Evolutionary conservation across 192 early-diverging fungal species (phyloP).

Genomic region (Coemansia furcata): DNA sequence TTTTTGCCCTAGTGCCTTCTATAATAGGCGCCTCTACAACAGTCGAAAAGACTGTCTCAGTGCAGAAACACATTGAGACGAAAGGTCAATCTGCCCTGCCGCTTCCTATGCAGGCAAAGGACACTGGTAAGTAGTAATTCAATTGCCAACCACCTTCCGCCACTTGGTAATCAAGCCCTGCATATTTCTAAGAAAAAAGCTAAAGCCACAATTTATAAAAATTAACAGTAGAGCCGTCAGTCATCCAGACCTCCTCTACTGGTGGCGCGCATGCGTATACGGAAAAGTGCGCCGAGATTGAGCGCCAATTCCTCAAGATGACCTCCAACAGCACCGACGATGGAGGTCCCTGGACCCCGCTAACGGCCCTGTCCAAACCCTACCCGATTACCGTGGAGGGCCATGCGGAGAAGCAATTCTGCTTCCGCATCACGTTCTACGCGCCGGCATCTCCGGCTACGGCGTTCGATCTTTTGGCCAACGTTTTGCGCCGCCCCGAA

Average conservation of each 20-base stretch:
- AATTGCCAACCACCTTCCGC: neutral
- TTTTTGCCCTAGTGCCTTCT: slow-evolving; percentile 17
- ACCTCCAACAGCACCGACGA: slow-evolving; percentile 1
- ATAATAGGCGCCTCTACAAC: neutral
- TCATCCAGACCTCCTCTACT: neutral
- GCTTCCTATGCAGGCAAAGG: neutral
- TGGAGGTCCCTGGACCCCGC: slow-evolving; percentile 20
- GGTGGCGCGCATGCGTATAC: slow-evolving; percentile 15
- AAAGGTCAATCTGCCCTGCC: neutral
- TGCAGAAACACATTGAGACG: neutral
- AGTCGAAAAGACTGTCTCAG: neutral
- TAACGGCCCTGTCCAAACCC: slow-evolving; percentile 21
- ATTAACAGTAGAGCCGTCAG: neutral
- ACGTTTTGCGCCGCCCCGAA: slow-evolving; percentile 36
- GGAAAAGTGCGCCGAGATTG: slow-evolving; percentile 31
- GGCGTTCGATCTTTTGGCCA: slow-evolving; percentile 48
- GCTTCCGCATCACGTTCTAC: slow-evolving; percentile 40
- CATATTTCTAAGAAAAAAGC: neutral
- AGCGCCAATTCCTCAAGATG: slow-evolving; percentile 27
- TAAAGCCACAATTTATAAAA: too few relatives aligned
- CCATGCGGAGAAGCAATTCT: slow-evolving; percentile 39
- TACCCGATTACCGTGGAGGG: slow-evolving; percentile 42
- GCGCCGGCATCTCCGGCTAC: slow-evolving; percentile 32
- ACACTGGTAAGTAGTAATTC: neutral
- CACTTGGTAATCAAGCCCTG: slow-evolving; percentile 8